Percentiles rank a stretch among this genome's conserved stretches.
These are phyloP conservation scores for Fusarium algeriense DNA, from an alignment of 2,329 filamentous ascomycete genomes.

Conservation along the genomic window DNA sequence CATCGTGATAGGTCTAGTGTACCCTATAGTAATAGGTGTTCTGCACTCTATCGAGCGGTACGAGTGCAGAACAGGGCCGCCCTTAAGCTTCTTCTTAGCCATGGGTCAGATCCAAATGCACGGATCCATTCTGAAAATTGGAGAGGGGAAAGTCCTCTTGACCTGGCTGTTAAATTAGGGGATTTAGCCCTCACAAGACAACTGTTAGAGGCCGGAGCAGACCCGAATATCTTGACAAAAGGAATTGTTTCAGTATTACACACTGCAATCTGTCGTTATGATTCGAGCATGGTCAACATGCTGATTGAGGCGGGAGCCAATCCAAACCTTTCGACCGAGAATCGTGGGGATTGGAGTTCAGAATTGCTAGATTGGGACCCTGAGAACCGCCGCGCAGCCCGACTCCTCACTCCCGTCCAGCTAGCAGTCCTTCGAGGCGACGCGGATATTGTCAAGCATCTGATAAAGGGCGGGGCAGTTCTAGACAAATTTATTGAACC, in stretches of 20 bases:
- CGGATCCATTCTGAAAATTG: fast-evolving
- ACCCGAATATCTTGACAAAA: constrained; percentile 30
- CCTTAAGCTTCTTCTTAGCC: neutral
- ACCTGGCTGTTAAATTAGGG: neutral
- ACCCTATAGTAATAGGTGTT: fast-evolving
- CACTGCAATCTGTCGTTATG: fast-evolving
- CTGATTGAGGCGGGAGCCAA: neutral
- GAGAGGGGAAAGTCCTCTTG: fast-evolving
- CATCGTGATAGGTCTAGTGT: too few species aligned
- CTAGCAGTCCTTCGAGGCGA: fast-evolving
- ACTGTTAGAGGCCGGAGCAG: constrained; percentile 49
- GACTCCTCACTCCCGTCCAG: neutral
- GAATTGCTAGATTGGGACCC: too few species aligned
- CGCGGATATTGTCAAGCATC: fast-evolving
- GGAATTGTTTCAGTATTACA: fast-evolving
- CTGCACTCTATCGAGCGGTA: neutral
- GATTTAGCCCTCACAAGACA: constrained; percentile 43
- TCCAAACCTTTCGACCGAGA: fast-evolving
- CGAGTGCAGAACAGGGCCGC: fast-evolving
- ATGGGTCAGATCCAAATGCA: neutral
- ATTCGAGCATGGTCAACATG: fast-evolving
- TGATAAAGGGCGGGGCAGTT: neutral
- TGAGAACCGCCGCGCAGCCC: too few species aligned
- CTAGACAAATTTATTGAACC: neutral
- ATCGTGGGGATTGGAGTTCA: too few species aligned